A percentile compares a stretch with the other conserved stretches of the same genome.
Evolutionary conservation across 306 rosid species (phyloP).

Genomic region (Casuarina glauca): DNA sequence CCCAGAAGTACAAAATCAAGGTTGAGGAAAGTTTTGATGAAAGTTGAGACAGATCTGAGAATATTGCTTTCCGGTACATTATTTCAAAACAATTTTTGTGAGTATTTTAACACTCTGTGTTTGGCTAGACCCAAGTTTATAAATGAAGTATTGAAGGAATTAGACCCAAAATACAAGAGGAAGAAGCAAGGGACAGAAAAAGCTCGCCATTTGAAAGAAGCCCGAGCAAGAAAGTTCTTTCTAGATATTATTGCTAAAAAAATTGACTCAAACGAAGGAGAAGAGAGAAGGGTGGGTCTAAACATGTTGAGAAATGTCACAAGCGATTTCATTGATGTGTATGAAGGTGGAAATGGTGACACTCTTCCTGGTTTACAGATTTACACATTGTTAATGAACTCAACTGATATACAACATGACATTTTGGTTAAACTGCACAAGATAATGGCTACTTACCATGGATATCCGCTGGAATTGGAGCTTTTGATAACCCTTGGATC

Average conservation of each 20-base stretch:
- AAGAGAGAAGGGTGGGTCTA: slow-evolving; percentile 74
- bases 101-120: slow-evolving; percentile 86
- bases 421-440: slow-evolving; percentile 55
- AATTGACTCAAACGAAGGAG: slow-evolving; percentile 62
- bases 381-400: slow-evolving; percentile 86
- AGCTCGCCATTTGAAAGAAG: slow-evolving; percentile 49
- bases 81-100: slow-evolving; percentile 95
- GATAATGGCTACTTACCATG: slow-evolving; percentile 54
- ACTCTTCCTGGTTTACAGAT: slow-evolving; percentile 89
- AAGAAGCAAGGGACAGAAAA: slow-evolving; percentile 43
- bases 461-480: slow-evolving; percentile 84
- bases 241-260: slow-evolving; percentile 76
- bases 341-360: slow-evolving; percentile 77
- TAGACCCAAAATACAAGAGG: slow-evolving; percentile 69
- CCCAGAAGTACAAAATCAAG: slow-evolving; percentile 94
- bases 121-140: slow-evolving; percentile 84
- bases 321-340: slow-evolving; percentile 77
- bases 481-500: slow-evolving; percentile 96
- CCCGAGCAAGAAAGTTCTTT: slow-evolving; percentile 82
- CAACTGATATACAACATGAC: slow-evolving; percentile 70
- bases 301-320: slow-evolving; percentile 80
- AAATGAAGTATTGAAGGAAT: slow-evolving; percentile 66
- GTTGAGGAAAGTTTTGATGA: slow-evolving; percentile 88
- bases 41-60: slow-evolving; percentile 80
- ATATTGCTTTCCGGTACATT: slow-evolving; percentile 89